These are phyloP conservation scores for Pyrus betulifolia DNA, from an alignment of 306 rosid genomes.

Conservation along the genomic window DNA sequence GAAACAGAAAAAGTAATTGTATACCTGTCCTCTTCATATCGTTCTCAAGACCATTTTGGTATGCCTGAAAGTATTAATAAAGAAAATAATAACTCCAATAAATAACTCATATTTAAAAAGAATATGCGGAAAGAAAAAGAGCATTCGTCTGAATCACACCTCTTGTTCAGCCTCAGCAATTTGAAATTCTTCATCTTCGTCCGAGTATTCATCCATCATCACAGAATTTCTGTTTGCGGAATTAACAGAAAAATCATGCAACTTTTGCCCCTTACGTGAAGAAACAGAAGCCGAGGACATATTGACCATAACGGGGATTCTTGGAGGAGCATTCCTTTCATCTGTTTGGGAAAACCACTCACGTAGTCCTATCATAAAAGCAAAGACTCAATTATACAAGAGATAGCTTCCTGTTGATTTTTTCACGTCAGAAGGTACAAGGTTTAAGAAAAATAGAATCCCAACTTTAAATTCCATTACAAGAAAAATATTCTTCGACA, in stretches of 20 bases:
- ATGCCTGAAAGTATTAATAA: conserved; percentile 37
- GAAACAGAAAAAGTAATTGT: conserved; percentile 5
- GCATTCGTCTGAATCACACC: conserved; percentile 35
- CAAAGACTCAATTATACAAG: background rate
- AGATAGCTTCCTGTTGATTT: background rate
- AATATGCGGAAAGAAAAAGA: conserved; percentile 3
- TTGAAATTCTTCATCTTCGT: conserved; percentile 93
- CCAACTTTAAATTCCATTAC: background rate
- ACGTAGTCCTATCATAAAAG: conserved; percentile 62
- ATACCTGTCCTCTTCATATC: conserved; percentile 63
- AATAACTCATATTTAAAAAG: background rate
- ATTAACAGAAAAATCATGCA: conserved; percentile 52
- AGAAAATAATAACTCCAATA: background rate
- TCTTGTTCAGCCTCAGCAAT: conserved; percentile 83
- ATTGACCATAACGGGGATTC: conserved; percentile 99
- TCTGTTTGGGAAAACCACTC: conserved; percentile 96
- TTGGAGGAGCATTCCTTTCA: conserved; percentile 87
- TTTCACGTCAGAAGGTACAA: background rate
- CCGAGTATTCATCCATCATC: conserved; percentile 92
- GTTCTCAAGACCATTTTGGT: conserved; percentile 45
- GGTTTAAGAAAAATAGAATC: background rate
- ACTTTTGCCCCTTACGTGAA: conserved; percentile 57
- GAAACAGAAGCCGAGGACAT: conserved; percentile 81
- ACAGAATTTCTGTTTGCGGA: conserved; percentile 69
- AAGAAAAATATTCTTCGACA: background rate